A percentile compares a stretch with the other conserved stretches of the same genome.
These are phyloP conservation scores for Daedaleopsis nitida DNA, from an alignment of 768 basidiomycete species.

Conservation along the genomic window DNA sequence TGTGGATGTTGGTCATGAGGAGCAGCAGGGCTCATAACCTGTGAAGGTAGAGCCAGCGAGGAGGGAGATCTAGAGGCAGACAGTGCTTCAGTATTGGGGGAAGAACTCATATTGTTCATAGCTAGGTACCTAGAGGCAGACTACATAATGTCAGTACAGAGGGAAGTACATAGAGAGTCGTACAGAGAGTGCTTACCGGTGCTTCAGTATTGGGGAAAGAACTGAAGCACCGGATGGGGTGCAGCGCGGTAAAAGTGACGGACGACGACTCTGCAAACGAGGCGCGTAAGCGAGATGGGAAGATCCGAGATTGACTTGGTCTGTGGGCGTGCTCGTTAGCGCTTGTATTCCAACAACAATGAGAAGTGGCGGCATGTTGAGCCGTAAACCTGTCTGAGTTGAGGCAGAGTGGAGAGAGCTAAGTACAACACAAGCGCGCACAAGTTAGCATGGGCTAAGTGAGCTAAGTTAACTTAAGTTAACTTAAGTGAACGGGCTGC, in stretches of 20 bases:
- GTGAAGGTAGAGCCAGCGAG: not conserved
- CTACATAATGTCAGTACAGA: no score
- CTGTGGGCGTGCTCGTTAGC: not conserved
- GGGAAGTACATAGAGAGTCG: not conserved
- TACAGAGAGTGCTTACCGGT: not conserved
- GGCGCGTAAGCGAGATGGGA: not conserved
- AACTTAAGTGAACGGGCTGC: no score
- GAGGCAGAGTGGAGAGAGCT: no score
- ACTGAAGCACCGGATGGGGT: not conserved
- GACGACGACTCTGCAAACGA: not conserved
- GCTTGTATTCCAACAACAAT: not conserved
- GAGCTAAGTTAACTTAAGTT: no score
- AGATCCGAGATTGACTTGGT: not conserved
- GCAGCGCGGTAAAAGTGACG: not conserved
- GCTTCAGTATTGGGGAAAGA: conserved; percentile 4
- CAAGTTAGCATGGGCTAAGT: no score
- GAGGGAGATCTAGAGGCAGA: not conserved
- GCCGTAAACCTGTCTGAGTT: no score
- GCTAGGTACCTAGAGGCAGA: no score
- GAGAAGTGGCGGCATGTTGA: no score
- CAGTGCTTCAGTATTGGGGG: not conserved
- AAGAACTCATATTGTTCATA: no score
- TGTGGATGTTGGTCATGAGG: not conserved
- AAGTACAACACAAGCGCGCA: no score
- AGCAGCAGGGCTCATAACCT: conserved; percentile 23